Conservation (phyloP, 441 rosid genomes). For the Adansonia rubrostipa region DNA sequence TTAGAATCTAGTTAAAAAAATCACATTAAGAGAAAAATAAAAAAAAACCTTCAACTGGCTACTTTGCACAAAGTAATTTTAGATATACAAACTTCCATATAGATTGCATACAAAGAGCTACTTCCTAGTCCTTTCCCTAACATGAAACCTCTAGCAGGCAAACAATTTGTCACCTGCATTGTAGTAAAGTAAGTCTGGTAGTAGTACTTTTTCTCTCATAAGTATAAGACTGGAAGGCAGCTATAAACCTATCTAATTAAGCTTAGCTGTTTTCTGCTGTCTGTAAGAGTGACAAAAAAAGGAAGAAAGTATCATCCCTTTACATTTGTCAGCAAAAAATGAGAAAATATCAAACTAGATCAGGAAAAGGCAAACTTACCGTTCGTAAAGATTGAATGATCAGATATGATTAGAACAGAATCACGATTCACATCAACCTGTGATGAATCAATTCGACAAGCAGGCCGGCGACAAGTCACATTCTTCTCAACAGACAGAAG, state of each 20-base stretch:
- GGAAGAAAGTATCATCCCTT: neutral
- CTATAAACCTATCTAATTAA: neutral
- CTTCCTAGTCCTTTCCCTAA: conserved; percentile 11
- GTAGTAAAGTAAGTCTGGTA: neutral
- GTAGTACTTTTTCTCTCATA: neutral
- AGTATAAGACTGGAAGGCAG: neutral
- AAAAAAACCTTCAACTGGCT: neutral
- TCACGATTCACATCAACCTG: conserved; percentile 55
- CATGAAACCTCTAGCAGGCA: neutral
- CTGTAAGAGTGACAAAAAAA: neutral
- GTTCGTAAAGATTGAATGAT: conserved; percentile 70
- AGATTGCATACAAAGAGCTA: neutral
- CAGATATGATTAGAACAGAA: conserved; percentile 71
- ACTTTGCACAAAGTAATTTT: neutral
- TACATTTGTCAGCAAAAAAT: neutral
- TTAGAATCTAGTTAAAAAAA: neutral
- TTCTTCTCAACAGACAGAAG: conserved; percentile 66
- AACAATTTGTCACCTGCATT: neutral
- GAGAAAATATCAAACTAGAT: neutral
- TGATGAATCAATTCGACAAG: conserved; percentile 74
- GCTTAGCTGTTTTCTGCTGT: neutral
- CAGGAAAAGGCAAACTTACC: conserved; percentile 43
- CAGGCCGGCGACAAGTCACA: conserved; percentile 59
- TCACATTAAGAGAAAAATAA: conserved; percentile 4
- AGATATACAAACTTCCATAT: conserved; percentile 11